Conservation (phyloP, 352 stramenopile genomes). For the Globisporangium takayamanum region DNA sequence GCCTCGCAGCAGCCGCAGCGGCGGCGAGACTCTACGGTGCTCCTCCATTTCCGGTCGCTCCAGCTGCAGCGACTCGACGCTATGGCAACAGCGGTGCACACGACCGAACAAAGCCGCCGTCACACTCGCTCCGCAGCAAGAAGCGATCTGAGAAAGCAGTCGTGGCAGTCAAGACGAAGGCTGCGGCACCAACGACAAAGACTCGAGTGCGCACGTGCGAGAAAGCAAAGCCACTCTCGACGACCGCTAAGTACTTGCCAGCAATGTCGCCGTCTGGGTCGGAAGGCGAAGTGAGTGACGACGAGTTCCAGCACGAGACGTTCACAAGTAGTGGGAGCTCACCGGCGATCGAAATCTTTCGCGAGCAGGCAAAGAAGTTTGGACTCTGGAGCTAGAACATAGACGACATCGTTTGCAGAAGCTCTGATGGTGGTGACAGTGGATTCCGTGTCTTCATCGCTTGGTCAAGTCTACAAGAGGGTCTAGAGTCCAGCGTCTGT, state of each 20-base stretch:
- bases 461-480: neutral
- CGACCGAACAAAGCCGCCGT: too few relatives aligned
- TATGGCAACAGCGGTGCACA: neutral
- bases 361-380: slow-evolving; percentile 30
- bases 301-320: neutral
- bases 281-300: slow-evolving; percentile 10
- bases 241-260: slow-evolving; percentile 7
- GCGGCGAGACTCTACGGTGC: slow-evolving; percentile 28
- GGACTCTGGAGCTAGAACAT: slow-evolving; percentile 32
- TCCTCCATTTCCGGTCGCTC: neutral
- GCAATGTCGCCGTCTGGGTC: slow-evolving; percentile 4
- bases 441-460: too few relatives aligned
- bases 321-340: neutral
- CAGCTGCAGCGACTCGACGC: neutral
- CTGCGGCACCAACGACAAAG: neutral
- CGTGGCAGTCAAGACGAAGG: neutral
- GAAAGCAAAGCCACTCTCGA: neutral
- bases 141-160: neutral
- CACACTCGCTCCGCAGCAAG: too few relatives aligned
- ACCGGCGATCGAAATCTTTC: slow-evolving; percentile 27
- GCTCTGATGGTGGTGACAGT: neutral
- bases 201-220: neutral
- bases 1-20: slow-evolving; percentile 23
- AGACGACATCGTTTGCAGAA: neutral
- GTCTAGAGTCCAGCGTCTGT: neutral